Conservation (phyloP, 2,329 filamentous ascomycete genomes). For the Nothophaeocryptopus gaeumannii region DNA sequence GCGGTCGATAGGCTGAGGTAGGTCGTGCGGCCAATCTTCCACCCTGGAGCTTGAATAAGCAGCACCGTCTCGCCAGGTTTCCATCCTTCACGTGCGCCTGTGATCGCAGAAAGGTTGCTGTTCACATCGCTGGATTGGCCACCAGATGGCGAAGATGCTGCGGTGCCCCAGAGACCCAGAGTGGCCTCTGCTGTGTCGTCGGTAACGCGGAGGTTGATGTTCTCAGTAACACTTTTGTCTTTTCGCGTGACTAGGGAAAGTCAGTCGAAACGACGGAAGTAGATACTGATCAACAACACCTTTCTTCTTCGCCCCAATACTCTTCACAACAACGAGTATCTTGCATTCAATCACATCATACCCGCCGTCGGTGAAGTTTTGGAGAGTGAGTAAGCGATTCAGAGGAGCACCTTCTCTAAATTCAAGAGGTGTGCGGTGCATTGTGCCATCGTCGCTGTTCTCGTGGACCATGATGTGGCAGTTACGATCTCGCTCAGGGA, state of each 20-base stretch:
- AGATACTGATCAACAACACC: constrained; percentile 29
- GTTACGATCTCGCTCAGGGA: constrained; percentile 54
- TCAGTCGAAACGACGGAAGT: constrained; percentile 4
- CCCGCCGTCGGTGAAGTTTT: constrained; percentile 54
- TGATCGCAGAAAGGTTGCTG: not conserved
- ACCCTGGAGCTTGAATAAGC: constrained; percentile 32
- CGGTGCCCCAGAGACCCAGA: constrained; percentile 56
- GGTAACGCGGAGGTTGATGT: constrained; percentile 54
- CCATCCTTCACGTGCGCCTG: constrained; percentile 25
- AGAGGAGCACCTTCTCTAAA: constrained; percentile 39
- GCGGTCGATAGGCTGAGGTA: constrained; percentile 41
- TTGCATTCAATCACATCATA: constrained; percentile 53
- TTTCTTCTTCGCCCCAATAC: constrained; percentile 52
- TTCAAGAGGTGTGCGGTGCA: constrained; percentile 49
- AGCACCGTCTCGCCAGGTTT: constrained; percentile 32
- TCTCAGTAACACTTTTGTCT: constrained; percentile 43
- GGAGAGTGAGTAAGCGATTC: constrained; percentile 55
- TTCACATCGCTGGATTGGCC: not conserved
- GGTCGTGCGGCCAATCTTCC: constrained; percentile 30
- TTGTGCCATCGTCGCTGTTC: constrained; percentile 43
- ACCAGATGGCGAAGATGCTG: constrained; percentile 35
- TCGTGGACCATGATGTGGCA: constrained; percentile 55
- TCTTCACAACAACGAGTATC: constrained; percentile 58
- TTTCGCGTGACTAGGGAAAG: constrained; percentile 46
- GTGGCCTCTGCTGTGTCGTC: constrained; percentile 56